Conservation (phyloP, 495 filamentous ascomycete genomes). For the Astrothelium macrocarpum region DNA sequence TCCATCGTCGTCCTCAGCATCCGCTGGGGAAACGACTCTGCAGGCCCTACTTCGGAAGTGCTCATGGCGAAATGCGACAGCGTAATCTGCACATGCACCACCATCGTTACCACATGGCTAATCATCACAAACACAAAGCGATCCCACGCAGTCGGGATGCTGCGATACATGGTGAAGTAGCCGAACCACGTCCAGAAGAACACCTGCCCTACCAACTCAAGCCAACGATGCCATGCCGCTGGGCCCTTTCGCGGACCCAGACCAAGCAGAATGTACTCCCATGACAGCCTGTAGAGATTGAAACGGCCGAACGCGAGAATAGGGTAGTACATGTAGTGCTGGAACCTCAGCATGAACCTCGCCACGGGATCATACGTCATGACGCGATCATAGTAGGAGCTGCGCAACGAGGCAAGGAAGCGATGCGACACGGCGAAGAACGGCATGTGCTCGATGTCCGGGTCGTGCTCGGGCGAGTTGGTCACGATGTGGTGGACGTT, state of each 20-base stretch:
- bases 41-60: constrained; percentile 75
- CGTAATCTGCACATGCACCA: constrained; percentile 90
- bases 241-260: constrained; percentile 71
- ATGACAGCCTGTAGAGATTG: constrained; percentile 81
- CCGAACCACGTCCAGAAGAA: constrained; percentile 97
- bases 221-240: constrained; percentile 81
- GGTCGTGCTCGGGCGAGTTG: constrained; percentile 93
- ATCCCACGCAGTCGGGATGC: constrained; percentile 58
- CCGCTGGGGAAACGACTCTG: constrained; percentile 89
- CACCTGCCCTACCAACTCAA: constrained; percentile 70
- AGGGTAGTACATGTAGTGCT: constrained; percentile 82
- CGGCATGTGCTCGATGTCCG: constrained; percentile 93
- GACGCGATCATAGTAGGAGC: constrained; percentile 79
- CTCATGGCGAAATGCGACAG: constrained; percentile 96
- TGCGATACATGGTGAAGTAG: constrained; percentile 70
- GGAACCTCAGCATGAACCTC: constrained; percentile 59
- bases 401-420: constrained; percentile 64
- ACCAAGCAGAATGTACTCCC: constrained; percentile 66
- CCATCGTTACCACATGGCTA: constrained; percentile 78
- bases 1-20: constrained; percentile 99
- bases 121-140: constrained; percentile 71
- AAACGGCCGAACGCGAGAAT: constrained; percentile 79
- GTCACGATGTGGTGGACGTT: constrained; percentile 98
- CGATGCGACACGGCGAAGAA: constrained; percentile 89
- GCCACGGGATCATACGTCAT: constrained; percentile 78